These are phyloP conservation scores for Ceratonia siliqua DNA, from an alignment of 306 rosid species.

Conservation along the genomic window DNA sequence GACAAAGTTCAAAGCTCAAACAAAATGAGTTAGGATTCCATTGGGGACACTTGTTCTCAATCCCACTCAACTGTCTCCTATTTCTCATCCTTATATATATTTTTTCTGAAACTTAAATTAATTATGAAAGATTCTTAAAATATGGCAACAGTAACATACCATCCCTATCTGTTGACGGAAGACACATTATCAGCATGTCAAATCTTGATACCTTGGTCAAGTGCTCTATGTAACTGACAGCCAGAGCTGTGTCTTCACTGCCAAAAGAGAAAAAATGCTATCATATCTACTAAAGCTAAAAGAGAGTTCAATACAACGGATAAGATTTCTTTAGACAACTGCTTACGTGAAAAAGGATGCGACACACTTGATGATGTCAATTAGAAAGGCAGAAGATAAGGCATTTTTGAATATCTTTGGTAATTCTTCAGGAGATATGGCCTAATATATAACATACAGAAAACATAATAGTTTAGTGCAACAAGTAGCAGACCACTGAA, in stretches of 20 bases:
- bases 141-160: constrained; percentile 53
- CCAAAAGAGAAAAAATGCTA: constrained; percentile 27
- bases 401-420: constrained; percentile 88
- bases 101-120: background rate
- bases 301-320: background rate
- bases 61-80: background rate
- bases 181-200: constrained; percentile 74
- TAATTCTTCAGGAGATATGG: constrained; percentile 61
- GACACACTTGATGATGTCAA: constrained; percentile 78
- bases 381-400: constrained; percentile 63
- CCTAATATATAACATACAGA: constrained; percentile 46
- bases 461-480: constrained; percentile 21
- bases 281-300: constrained; percentile 28
- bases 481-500: constrained; percentile 19
- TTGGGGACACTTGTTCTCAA: background rate
- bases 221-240: constrained; percentile 61
- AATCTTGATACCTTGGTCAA: constrained; percentile 82
- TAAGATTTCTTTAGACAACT: background rate
- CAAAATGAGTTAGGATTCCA: background rate
- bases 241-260: constrained; percentile 81
- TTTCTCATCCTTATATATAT: background rate
- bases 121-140: constrained; percentile 2
- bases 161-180: constrained; percentile 60
- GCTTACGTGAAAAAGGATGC: constrained; percentile 79
- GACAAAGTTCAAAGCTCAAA: background rate